Conservation (phyloP, 345 rosid species). For the Sonneratia caseolaris region DNA sequence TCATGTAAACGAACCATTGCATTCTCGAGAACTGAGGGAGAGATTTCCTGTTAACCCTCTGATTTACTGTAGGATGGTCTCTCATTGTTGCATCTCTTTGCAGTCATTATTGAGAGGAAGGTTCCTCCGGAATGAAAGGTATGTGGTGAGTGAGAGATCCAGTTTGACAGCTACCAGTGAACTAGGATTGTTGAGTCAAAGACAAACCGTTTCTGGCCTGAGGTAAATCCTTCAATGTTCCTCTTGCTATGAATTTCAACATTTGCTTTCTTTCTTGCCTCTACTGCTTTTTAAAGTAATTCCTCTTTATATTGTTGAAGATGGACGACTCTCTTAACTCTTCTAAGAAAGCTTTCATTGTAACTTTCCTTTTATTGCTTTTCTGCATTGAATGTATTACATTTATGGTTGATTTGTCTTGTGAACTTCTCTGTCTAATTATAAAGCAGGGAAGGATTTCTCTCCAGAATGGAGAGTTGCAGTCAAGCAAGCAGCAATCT, state of each 20-base stretch:
- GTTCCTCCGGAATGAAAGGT: slow-evolving; percentile 73
- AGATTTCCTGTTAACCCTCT: background rate
- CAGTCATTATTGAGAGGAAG: slow-evolving; percentile 91
- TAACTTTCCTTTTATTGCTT: background rate
- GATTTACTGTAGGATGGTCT: background rate
- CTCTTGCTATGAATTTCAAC: background rate
- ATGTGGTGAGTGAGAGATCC: slow-evolving; percentile 40
- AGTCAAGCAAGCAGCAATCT: slow-evolving; percentile 43
- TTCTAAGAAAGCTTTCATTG: background rate
- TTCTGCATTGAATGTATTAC: background rate
- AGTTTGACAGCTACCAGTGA: slow-evolving; percentile 65
- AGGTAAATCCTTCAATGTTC: slow-evolving; percentile 33
- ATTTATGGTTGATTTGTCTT: background rate
- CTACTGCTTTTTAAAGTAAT: background rate
- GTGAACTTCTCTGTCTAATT: background rate
- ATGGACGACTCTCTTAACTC: background rate
- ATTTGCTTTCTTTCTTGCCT: background rate
- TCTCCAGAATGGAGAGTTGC: slow-evolving; percentile 60
- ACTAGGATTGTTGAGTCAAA: slow-evolving; percentile 77
- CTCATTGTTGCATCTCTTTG: slow-evolving; percentile 6
- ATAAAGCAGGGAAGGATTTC: slow-evolving; percentile 63
- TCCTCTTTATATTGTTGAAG: background rate
- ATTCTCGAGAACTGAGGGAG: too few species aligned
- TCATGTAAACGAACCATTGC: background rate
- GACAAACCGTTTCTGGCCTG: slow-evolving; percentile 84